Evolutionary conservation across 306 rosid genomes (phyloP).

Genomic region (Psophocarpus tetragonolobus): DNA sequence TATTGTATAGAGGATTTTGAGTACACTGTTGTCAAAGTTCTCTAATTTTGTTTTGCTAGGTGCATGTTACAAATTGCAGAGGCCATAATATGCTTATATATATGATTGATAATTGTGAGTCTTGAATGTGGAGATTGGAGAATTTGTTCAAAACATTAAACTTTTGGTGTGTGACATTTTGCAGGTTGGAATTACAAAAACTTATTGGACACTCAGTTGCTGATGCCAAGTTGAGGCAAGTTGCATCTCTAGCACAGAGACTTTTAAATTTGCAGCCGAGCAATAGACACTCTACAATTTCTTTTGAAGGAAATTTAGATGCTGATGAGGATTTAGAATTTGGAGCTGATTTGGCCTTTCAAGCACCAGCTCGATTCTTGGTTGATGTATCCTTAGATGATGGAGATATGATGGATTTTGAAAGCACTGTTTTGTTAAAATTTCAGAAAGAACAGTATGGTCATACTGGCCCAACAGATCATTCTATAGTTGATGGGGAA

Average conservation of each 20-base stretch:
- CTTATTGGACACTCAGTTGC: constrained; percentile 63
- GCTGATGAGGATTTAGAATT: constrained; percentile 57
- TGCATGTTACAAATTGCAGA: constrained; percentile 11
- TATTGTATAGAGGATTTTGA: constrained; percentile 7
- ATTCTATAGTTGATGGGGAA: constrained; percentile 44
- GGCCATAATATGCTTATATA: constrained; percentile 9
- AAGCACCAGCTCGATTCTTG: constrained; percentile 79
- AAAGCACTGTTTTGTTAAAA: constrained; percentile 46
- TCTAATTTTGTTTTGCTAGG: constrained; percentile 6
- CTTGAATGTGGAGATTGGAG: constrained; percentile 22
- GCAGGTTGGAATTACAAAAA: constrained; percentile 76
- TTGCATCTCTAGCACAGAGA: constrained; percentile 61
- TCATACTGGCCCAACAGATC: constrained; percentile 25
- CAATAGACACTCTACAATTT: constrained; percentile 33
- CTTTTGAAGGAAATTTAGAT: constrained; percentile 40
- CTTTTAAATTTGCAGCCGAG: constrained; percentile 66
- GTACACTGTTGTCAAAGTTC: constrained; percentile 19
- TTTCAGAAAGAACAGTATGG: constrained; percentile 46
- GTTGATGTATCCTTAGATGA: constrained; percentile 73
- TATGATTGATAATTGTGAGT: constrained; percentile 23
- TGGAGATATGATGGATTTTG: constrained; percentile 60
- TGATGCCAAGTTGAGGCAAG: constrained; percentile 65
- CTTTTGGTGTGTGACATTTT: constrained; percentile 21
- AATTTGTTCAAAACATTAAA: constrained; percentile 24
- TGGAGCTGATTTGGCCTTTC: constrained; percentile 82